Conservation (phyloP, 805 yeast genomes). For the Myxozyma vanderwaltii region DNA sequence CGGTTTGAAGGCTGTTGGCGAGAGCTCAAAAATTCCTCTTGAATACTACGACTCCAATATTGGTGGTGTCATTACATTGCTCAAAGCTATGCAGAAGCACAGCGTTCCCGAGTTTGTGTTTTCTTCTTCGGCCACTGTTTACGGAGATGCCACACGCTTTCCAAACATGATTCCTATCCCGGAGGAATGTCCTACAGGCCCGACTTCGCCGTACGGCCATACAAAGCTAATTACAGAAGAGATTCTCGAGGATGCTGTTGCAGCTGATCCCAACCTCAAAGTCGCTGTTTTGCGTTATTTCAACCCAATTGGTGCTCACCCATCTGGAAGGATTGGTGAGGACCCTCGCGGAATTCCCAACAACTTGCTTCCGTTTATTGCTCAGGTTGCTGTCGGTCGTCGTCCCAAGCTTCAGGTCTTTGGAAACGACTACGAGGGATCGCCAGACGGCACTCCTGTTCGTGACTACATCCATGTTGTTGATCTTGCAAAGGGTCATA, state of each 20-base stretch:
- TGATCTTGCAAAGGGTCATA: conserved; percentile 76
- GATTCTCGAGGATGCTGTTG: conserved; percentile 56
- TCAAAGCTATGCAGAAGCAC: conserved; percentile 54
- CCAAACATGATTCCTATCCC: conserved; percentile 77
- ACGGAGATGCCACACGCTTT: conserved; percentile 77
- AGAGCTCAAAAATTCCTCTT: conserved; percentile 67
- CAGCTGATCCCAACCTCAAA: conserved; percentile 43
- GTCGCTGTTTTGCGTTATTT: conserved; percentile 72
- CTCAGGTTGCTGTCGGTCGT: conserved; percentile 76
- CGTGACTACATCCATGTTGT: conserved; percentile 81
- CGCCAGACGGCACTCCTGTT: conserved; percentile 78
- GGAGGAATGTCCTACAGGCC: conserved; percentile 71
- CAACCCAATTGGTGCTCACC: conserved; percentile 86
- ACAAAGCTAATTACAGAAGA: conserved; percentile 70
- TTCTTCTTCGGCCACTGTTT: conserved; percentile 79
- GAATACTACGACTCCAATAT: conserved; percentile 70
- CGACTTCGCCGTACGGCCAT: conserved; percentile 76
- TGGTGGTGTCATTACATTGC: conserved; percentile 60
- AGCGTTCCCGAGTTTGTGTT: conserved; percentile 62
- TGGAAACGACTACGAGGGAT: conserved; percentile 64
- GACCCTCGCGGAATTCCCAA: conserved; percentile 79
- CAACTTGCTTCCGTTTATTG: conserved; percentile 71
- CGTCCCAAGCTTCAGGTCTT: conserved; percentile 66
- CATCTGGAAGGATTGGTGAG: conserved; percentile 77
- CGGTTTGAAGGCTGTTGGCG: conserved; percentile 82